phyloP scores from a whole-genome alignment of 2,329 filamentous ascomycete genomes.

The Pseudogymnoascus sp. region DNA sequence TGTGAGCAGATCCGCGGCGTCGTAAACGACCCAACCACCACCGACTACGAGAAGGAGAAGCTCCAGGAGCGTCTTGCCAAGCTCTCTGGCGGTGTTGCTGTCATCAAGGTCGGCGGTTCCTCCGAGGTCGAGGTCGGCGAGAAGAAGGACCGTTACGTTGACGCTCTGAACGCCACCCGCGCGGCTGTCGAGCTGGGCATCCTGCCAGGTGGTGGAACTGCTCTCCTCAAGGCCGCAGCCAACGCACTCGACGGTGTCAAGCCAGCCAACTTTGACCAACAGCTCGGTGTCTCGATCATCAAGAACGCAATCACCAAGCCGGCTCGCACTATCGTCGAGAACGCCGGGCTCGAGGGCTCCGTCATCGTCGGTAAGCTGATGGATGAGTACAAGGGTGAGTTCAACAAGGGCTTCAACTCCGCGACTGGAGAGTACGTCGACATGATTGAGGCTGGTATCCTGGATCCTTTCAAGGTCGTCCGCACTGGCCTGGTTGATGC shows the following conservation, averaged over 20 bases:
- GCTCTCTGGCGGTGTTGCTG: conserved; percentile 96
- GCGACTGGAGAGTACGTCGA: conserved; percentile 96
- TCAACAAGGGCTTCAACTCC: conserved; percentile 98
- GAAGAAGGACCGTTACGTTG: conserved; percentile 99
- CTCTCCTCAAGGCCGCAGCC: conserved; percentile 90
- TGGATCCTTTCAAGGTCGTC: conserved; percentile 98
- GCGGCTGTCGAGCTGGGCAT: conserved; percentile 99
- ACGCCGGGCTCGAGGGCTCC: conserved; percentile 89
- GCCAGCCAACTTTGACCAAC: conserved; percentile 94
- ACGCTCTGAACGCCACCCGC: conserved; percentile 94
- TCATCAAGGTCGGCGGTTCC: conserved; percentile 97
- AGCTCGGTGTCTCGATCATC: conserved; percentile 94
- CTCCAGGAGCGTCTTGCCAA: conserved; percentile 99
- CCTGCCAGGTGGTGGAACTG: conserved; percentile 95
- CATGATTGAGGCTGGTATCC: conserved; percentile 95
- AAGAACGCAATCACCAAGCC: conserved; percentile 97
- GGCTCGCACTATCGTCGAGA: conserved; percentile 92
- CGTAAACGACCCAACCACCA: conserved; percentile 86
- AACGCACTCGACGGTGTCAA: conserved; percentile 80
- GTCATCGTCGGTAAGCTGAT: conserved; percentile 97
- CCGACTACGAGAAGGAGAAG: conserved; percentile 99
- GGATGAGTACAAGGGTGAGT: conserved; percentile 83
- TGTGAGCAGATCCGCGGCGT: conserved; percentile 99
- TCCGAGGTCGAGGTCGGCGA: conserved; percentile 98
- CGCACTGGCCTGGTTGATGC: conserved; percentile 92